Base-by-base conservation (phyloP, 2,329 filamentous ascomycete genomes). In the Sclerotiophoma versabilis region DNA sequence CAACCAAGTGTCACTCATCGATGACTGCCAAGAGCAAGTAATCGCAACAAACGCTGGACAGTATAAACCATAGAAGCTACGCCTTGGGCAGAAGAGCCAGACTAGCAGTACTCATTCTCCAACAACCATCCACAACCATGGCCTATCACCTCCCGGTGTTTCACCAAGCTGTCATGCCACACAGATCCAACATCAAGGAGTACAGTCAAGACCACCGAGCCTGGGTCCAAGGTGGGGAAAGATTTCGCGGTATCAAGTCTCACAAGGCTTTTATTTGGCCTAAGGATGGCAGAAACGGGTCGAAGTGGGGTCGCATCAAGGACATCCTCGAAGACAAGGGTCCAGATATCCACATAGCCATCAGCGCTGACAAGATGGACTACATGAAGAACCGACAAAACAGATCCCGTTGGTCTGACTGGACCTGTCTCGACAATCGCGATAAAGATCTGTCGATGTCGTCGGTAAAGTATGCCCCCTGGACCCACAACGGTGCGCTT, bases 291-390 rank as follows among this genome's bases (percentile, higher is more conserved):
- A 75, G 72, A 33, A 69, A 74, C 15, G 63, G 65, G 1, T 71
- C 71, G 0, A 66, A 58, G 2, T 64, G 68, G 54, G 76, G 78
- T 9, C 68, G 79, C 14, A 58, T 77, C 49, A 79, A 77, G 57
- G 79, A 82, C 47, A 72, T 76, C 15, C 30, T 80, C 20, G 66
- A 62, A 2, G 68, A 71, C 44, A 69, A 75, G 53, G 80, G 80
- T 3, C 76, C 79, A 2, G 79, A 81, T 49, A 77, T 81, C 30
- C 78, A 76, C 57, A 63, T 81, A n/a, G 65, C 74, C 2, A 71
- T 73, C 33, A 73, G 66, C 43, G 74, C 73, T 22, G 71, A 76
- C 47, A 73, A 66, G 49, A 63, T 64, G 20, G 76, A 76, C 26
- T 66, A 76, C 49, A 69, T 75, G 58, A 54, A 68, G 33, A 74